phyloP scores from a whole-genome alignment of 1,139 yeast species.

The Meyerozyma guilliermondii region DNA sequence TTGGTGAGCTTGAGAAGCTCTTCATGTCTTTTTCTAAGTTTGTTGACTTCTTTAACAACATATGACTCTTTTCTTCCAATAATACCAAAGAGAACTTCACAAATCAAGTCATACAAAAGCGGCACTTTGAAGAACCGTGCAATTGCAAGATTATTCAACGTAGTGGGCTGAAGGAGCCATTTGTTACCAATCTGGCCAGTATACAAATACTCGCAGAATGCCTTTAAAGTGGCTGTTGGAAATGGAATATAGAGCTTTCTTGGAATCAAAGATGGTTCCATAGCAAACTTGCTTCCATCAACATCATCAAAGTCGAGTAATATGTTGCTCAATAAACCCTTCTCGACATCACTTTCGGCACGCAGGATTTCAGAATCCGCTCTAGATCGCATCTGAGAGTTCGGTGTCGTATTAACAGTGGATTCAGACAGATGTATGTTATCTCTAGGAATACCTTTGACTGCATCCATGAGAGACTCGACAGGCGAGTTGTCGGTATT shows the following conservation, averaged over 20 bases:
- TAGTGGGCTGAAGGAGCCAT: constrained; percentile 64
- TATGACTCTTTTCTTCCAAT: constrained; percentile 60
- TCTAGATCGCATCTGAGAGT: constrained; percentile 4
- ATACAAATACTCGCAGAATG: constrained; percentile 66
- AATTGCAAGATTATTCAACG: constrained; percentile 57
- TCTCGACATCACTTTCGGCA: background rate
- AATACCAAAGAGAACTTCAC: constrained; percentile 64
- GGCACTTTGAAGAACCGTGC: constrained; percentile 66
- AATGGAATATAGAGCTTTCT: constrained; percentile 66
- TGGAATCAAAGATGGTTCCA: constrained; percentile 63
- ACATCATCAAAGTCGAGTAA: constrained; percentile 34
- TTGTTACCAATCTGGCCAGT: constrained; percentile 76
- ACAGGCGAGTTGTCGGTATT: constrained; percentile 4
- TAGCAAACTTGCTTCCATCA: constrained; percentile 27
- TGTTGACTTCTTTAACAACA: constrained; percentile 38
- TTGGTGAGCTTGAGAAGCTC: constrained; percentile 20
- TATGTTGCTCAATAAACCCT: constrained; percentile 22
- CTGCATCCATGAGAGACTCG: constrained; percentile 5
- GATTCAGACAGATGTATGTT: background rate
- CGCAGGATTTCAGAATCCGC: background rate
- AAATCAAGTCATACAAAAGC: constrained; percentile 58
- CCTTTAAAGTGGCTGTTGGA: constrained; percentile 53
- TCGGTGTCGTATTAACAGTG: constrained; percentile 1
- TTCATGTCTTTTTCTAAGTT: constrained; percentile 26
- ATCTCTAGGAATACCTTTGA: background rate